phyloP scores from a whole-genome alignment of 805 yeast genomes.

The Ogataea trehalophila region DNA sequence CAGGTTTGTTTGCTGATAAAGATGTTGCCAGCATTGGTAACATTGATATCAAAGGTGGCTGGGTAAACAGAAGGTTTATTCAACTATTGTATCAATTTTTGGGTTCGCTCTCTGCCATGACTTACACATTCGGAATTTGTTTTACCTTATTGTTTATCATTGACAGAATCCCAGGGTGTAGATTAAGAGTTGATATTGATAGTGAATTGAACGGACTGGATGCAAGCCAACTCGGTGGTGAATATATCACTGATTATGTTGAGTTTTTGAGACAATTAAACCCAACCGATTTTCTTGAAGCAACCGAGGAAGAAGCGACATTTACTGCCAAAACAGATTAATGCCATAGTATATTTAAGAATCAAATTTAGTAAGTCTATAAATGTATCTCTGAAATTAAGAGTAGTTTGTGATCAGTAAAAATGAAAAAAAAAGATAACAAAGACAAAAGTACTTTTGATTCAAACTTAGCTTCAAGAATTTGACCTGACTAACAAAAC shows the following conservation, averaged over 20 bases:
- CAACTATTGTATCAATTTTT: slow-evolving; percentile 71
- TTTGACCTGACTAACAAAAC: slow-evolving; percentile 28
- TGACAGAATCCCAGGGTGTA: slow-evolving; percentile 71
- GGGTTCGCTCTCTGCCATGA: slow-evolving; percentile 40
- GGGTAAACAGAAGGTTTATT: slow-evolving; percentile 79
- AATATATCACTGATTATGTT: slow-evolving; percentile 86
- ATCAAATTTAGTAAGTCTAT: too few species aligned
- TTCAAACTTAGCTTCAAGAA: slow-evolving; percentile 6
- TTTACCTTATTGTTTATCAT: slow-evolving; percentile 56
- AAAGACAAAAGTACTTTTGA: neutral
- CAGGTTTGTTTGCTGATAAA: slow-evolving; percentile 79
- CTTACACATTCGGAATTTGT: slow-evolving; percentile 63
- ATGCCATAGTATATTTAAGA: too few species aligned
- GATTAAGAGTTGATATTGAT: slow-evolving; percentile 66
- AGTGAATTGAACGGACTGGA: slow-evolving; percentile 78
- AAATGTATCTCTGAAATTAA: neutral
- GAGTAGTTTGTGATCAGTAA: neutral
- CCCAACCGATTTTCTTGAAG: slow-evolving; percentile 18
- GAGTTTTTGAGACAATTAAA: slow-evolving; percentile 82
- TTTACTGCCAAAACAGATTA: neutral
- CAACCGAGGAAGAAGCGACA: neutral
- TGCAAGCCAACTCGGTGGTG: slow-evolving; percentile 80
- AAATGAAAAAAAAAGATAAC: neutral
- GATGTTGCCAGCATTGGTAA: slow-evolving; percentile 63
- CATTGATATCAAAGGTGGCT: slow-evolving; percentile 76